These are phyloP conservation scores for Sideroxylon spinosum DNA, from an alignment of 179 eudicot genomes.

Conservation along the genomic window DNA sequence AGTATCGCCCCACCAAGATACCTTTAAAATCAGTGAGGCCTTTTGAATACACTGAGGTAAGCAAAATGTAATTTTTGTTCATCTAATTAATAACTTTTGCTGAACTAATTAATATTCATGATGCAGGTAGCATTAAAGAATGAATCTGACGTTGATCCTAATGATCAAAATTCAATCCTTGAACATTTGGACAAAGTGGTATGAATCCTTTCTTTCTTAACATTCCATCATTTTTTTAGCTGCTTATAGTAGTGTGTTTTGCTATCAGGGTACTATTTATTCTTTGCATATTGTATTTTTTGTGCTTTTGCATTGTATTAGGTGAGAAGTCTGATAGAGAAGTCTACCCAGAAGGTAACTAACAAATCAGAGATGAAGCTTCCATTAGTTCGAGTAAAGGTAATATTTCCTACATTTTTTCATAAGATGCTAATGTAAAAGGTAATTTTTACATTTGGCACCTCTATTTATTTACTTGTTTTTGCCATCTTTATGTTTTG, in stretches of 20 bases:
- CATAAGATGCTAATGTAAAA: conserved; percentile 6
- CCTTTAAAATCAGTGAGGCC: conserved; percentile 91
- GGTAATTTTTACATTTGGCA: conserved; percentile 4
- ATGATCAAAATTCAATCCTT: conserved; percentile 89
- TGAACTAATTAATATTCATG: conserved; percentile 17
- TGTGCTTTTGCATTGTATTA: conserved; percentile 27
- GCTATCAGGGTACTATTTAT: background rate
- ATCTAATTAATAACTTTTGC: conserved; percentile 9
- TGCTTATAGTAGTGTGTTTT: conserved; percentile 4
- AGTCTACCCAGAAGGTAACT: conserved; percentile 46
- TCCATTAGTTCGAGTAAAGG: conserved; percentile 94
- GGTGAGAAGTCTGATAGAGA: conserved; percentile 83
- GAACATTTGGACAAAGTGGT: conserved; percentile 95
- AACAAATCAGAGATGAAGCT: conserved; percentile 58
- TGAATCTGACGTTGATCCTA: conserved; percentile 73
- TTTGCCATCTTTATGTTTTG: background rate
- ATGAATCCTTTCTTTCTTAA: conserved; percentile 9
- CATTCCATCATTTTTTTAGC: background rate
- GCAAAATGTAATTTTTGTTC: conserved; percentile 9
- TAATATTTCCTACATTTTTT: conserved; percentile 18
- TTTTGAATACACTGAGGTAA: conserved; percentile 92
- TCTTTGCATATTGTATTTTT: background rate
- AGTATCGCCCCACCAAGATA: conserved; percentile 97
- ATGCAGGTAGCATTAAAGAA: conserved; percentile 80
- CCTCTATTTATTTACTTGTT: background rate